Base-by-base conservation (phyloP, 176 grass and related monocot genomes). In the Cenchrus americanus region DNA sequence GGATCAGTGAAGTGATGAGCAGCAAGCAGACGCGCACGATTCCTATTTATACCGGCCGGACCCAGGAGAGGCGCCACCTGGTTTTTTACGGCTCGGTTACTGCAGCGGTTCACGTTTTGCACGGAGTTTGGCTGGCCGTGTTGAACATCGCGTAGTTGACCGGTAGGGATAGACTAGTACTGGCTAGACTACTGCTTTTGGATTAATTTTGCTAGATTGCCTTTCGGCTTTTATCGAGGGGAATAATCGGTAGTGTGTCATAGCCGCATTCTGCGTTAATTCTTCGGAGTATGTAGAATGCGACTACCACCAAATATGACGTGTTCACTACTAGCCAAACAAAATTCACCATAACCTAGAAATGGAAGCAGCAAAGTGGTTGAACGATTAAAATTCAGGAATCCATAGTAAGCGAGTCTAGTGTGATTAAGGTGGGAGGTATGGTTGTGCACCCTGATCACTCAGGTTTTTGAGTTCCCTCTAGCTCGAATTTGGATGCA, bases 241-340 rank as follows among this genome's bases (percentile, higher is more conserved):
- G 82, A 57, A 67, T 84, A 84, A 76, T 76, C 32, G 10, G 49
- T 13, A 34, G 72, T 66, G 34, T 37, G 34, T 37, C 34, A 61
- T 53, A 55, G 82, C 34, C 2, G n/a, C 58, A 21, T 24, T 60
- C 58, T 60, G 57, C 14, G 14, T 30, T 30, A 30, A 30, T 19
- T 76, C 5, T 66, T 57, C 30, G 30, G 14, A 27, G 6, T 27
- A n/a, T 4, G 6, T 27, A n/a, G 4, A 47, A 23, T 57, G 18
- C 6, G 61, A 54, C 22, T 84, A 21, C 6, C 17, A 21, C 5
- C 5, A 54, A 18, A 54, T 19, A 54, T 54, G 52, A 17, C 14
- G 17, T 52, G 50, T 30, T 30, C 27, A 30, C 27, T 30, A 30
- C 27, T 30, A 30, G 27, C 27, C 27, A 30, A 30, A 30, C 27